Base-by-base conservation (phyloP, 306 rosid species). In the Parietaria judaica region DNA sequence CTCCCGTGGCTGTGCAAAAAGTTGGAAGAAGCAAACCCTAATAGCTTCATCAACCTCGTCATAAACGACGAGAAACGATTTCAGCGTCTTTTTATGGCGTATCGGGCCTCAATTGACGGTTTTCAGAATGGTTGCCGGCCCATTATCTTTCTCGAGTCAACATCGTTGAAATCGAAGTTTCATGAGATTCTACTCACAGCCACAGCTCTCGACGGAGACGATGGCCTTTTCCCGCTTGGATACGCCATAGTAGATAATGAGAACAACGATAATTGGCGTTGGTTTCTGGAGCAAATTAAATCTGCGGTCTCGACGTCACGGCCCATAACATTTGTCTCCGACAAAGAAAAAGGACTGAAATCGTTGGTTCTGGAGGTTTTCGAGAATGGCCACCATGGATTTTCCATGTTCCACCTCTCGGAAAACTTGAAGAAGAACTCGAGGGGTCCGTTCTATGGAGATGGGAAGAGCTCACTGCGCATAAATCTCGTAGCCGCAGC, bases 81-180 rank as follows among this genome's bases (percentile, higher is more conserved):
- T 54, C 66, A 78, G 69, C 73, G 65, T 39, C 75, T 78, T 50
- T 81, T 81, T 45, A 4, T 75, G 52, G 66, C 79, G 53, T 78
- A 75, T 72, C 72, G 48, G 58, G 84, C 84, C 5, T 54, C 66
- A 38, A 54, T 72, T 35, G 58, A 45, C 53, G 87, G 87, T 46
- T 78, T 81, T 70, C 71, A 75, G 72, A 50, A 44, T 34, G 86
- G 83, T 54, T 78, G 84, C 45, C 84, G 87, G 38, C 87, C 84
- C 41, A 69, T 81, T 60, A 69, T 81, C 41, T 81, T 81, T 73
- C 87, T 81, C 38, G 84, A 81, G 8, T 54, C 81, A 36, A 47
- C 72, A 49, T 57, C 79, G 23, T 60, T 81, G 56, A 81, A 73
- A 67, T 78, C 83, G 43, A 75, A 78, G 66, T 70, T 66, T 56